These are phyloP conservation scores for Tillandsia fasciculata DNA, from an alignment of 176 grass and related monocot genomes.

Conservation along the genomic window DNA sequence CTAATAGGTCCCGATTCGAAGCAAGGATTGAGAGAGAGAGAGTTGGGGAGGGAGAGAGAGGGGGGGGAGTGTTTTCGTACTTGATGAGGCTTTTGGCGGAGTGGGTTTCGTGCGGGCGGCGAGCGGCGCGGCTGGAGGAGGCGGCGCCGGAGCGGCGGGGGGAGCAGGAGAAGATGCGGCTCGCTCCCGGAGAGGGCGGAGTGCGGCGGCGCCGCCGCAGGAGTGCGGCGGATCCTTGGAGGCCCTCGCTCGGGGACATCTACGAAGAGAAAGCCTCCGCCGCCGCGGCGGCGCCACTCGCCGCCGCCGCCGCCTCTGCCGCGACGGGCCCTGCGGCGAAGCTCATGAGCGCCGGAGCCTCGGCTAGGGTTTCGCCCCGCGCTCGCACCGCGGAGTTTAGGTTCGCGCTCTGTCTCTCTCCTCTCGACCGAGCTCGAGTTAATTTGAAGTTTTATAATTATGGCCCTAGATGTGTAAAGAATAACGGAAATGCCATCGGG, in stretches of 20 bases:
- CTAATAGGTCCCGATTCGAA: not conserved
- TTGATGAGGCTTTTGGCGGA: slow-evolving; percentile 53
- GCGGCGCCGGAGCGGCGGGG: slow-evolving; percentile 22
- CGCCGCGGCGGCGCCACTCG: not conserved
- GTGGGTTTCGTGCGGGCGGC: slow-evolving; percentile 47
- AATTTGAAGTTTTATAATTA: no score
- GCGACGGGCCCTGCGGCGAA: not conserved
- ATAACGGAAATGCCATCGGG: no score
- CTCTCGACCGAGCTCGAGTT: no score
- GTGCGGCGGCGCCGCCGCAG: slow-evolving; percentile 13
- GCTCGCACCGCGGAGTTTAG: slow-evolving; percentile 20
- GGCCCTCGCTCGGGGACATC: slow-evolving; percentile 42
- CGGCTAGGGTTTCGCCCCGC: slow-evolving; percentile 25
- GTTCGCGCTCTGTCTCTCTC: not conserved
- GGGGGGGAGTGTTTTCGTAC: slow-evolving; percentile 20
- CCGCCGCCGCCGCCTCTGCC: not conserved
- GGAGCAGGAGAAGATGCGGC: not conserved
- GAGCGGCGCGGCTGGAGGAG: slow-evolving; percentile 47
- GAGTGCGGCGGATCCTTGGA: slow-evolving; percentile 16
- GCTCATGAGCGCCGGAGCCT: slow-evolving; percentile 13
- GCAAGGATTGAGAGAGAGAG: slow-evolving; percentile 14
- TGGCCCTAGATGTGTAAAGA: no score
- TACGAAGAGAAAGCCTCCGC: slow-evolving; percentile 28
- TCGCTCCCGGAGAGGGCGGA: slow-evolving; percentile 9
- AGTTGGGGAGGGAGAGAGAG: slow-evolving; percentile 3